These are phyloP conservation scores for Ascochyta pisi DNA, from an alignment of 2,329 filamentous ascomycete genomes.

Conservation along the genomic window DNA sequence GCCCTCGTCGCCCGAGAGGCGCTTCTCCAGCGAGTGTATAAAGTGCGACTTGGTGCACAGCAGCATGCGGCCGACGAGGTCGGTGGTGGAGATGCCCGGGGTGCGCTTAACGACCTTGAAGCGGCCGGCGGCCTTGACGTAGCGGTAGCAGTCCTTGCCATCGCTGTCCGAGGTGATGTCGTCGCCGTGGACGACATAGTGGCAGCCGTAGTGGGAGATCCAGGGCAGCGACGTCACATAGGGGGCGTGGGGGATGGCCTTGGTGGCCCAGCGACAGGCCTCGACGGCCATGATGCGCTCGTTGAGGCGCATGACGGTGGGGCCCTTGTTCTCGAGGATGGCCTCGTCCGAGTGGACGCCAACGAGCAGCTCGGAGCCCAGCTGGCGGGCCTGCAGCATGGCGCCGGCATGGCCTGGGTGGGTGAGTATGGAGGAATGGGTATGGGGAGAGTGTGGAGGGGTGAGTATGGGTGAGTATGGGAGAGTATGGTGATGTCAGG, in stretches of 20 bases:
- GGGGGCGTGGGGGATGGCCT: slow-evolving; percentile 81
- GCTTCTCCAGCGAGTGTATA: slow-evolving; percentile 77
- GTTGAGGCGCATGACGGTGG: slow-evolving; percentile 92
- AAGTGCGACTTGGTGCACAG: slow-evolving; percentile 95
- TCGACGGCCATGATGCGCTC: slow-evolving; percentile 91
- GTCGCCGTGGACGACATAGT: slow-evolving; percentile 95
- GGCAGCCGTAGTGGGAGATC: slow-evolving; percentile 95
- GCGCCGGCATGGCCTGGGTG: slow-evolving; percentile 86
- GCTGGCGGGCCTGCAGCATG: slow-evolving; percentile 92
- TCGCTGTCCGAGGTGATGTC: slow-evolving; percentile 95
- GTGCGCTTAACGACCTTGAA: slow-evolving; percentile 98
- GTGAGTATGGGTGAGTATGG: neutral
- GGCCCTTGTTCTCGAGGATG: slow-evolving; percentile 96
- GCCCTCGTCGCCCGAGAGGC: slow-evolving; percentile 75
- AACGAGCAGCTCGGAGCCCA: slow-evolving; percentile 86
- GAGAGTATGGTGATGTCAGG: neutral
- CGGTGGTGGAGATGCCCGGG: slow-evolving; percentile 94
- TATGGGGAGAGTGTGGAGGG: too few species aligned
- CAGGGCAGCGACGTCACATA: slow-evolving; percentile 94
- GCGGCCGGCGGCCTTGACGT: slow-evolving; percentile 89
- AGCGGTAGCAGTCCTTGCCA: slow-evolving; percentile 96
- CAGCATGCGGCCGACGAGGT: slow-evolving; percentile 97
- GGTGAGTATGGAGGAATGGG: neutral
- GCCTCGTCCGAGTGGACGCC: slow-evolving; percentile 96
- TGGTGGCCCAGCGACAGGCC: slow-evolving; percentile 93